Conservation (phyloP, 176 grass and related monocot genomes). For the Sorghum bicolor region DNA sequence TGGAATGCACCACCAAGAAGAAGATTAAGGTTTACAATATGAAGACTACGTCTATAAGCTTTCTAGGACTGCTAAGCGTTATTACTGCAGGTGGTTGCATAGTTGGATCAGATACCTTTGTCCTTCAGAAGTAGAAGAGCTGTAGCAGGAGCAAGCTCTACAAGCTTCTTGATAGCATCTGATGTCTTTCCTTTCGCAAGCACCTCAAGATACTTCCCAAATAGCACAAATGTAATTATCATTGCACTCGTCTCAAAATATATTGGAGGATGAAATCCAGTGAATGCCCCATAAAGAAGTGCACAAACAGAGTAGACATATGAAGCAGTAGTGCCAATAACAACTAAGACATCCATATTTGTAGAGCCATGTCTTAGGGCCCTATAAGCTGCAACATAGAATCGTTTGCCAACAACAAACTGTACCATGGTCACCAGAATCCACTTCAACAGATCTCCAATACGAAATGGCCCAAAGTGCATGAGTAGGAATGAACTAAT, state of each 20-base stretch:
- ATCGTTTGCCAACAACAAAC: slow-evolving; percentile 80
- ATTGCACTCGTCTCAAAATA: slow-evolving; percentile 93
- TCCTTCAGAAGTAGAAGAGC: slow-evolving; percentile 68
- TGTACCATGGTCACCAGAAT: slow-evolving; percentile 74
- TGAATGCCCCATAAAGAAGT: slow-evolving; percentile 61
- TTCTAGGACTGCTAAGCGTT: slow-evolving; percentile 4
- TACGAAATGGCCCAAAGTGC: slow-evolving; percentile 70
- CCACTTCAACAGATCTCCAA: slow-evolving; percentile 77
- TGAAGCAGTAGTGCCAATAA: slow-evolving; percentile 75
- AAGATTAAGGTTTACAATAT: not conserved
- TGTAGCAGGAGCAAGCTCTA: slow-evolving; percentile 77
- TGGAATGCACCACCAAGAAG: slow-evolving; percentile 1
- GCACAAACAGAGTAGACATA: slow-evolving; percentile 78
- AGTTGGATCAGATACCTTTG: slow-evolving; percentile 42
- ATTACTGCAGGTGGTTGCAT: not conserved
- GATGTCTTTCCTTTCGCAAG: slow-evolving; percentile 84
- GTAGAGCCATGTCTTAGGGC: slow-evolving; percentile 73
- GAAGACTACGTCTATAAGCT: not conserved
- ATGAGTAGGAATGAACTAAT: slow-evolving; percentile 65
- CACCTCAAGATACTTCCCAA: slow-evolving; percentile 81
- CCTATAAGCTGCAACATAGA: slow-evolving; percentile 74
- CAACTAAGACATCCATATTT: slow-evolving; percentile 89
- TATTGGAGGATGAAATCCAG: slow-evolving; percentile 53
- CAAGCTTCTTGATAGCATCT: slow-evolving; percentile 81
- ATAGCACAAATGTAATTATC: slow-evolving; percentile 87